Evolutionary conservation across 306 rosid genomes (phyloP), one percentile per base, ranked within the genome.

Genomic region (Castanopsis chinensis): DNA sequence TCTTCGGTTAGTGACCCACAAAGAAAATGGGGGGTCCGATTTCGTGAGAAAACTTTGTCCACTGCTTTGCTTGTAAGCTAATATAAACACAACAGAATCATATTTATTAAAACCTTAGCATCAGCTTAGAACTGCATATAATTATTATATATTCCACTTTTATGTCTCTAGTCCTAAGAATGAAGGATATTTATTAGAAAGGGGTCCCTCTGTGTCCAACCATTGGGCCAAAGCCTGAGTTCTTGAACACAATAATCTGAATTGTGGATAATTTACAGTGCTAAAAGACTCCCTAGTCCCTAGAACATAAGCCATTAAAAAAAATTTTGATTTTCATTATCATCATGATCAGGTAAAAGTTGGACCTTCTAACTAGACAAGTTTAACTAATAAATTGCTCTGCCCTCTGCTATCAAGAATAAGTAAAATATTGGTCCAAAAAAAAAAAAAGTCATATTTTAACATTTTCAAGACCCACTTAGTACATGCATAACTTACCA

Each of bases 31-130:
- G 92, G 94, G 64, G 72, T 64, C 51, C 91, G 85, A 76, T 80
- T 43, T 28, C 83, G 84, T 25, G 71, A 13, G 70, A 79, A 45
- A 56, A 80, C 95, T 32, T 81, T 77, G 78, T 90, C 98, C 78
- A 91, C 93, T 86, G 80, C 83, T 80, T 84, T 92, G 30, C 87
- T 53, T 3, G 94, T 91, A 68, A 95, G 96, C 98, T 95, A 89
- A 73, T 69, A 77, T 79, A 80, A 53, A 11, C 68, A 78, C 73
- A 30, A 72, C 79, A 64, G 41, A 52, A 53, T 63, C 80, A 87
- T 55, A 61, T 73, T 69, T 71, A 52, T 30, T 21, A 7, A 80
- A 41, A 53, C 55, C 56, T 20, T n/a, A 23, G 57, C 59, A 63
- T 35, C 78, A 28, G 65, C 61, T 17, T 30, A 6, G 70, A 64